These are phyloP conservation scores for Peronospora tabacina DNA, from an alignment of 352 stramenopile species.

Conservation along the genomic window DNA sequence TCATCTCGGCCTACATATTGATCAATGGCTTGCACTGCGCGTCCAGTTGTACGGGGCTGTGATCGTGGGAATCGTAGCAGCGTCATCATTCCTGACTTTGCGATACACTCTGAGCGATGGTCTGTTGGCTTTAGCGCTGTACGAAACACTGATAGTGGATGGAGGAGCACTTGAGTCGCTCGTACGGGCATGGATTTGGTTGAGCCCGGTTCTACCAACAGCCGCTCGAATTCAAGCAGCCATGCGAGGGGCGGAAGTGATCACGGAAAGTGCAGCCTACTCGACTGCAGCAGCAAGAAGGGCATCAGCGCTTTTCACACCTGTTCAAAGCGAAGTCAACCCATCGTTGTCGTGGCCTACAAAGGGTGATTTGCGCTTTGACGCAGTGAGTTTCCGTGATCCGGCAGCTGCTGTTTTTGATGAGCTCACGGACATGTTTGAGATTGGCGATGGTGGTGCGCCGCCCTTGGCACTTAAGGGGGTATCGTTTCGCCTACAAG, in stretches of 20 bases:
- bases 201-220: conserved; percentile 25
- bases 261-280: conserved; percentile 20
- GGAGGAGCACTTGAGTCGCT: conserved; percentile 78
- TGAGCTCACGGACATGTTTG: conserved; percentile 24
- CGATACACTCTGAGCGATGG: conserved; percentile 46
- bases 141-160: conserved; percentile 87
- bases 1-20: conserved; percentile 46
- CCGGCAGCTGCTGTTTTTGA: conserved; percentile 25
- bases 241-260: conserved; percentile 21
- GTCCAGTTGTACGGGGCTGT: conserved; percentile 54
- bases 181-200: conserved; percentile 75
- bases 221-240: conserved; percentile 21
- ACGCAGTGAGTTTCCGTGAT: conserved; percentile 89
- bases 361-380: conserved; percentile 81
- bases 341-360: conserved; percentile 72
- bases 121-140: conserved; percentile 85
- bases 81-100: conserved; percentile 30
- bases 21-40: conserved; percentile 58
- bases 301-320: conserved; percentile 14
- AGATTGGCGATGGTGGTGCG: conserved; percentile 46
- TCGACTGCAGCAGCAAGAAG: conserved; percentile 18
- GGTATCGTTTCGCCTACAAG: conserved; percentile 67
- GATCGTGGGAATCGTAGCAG: conserved; percentile 42
- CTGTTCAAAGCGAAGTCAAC: conserved; percentile 25
- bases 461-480: conserved; percentile 32